Conservation (phyloP, 164 flowering plant genomes). For the Macadamia integrifolia region DNA sequence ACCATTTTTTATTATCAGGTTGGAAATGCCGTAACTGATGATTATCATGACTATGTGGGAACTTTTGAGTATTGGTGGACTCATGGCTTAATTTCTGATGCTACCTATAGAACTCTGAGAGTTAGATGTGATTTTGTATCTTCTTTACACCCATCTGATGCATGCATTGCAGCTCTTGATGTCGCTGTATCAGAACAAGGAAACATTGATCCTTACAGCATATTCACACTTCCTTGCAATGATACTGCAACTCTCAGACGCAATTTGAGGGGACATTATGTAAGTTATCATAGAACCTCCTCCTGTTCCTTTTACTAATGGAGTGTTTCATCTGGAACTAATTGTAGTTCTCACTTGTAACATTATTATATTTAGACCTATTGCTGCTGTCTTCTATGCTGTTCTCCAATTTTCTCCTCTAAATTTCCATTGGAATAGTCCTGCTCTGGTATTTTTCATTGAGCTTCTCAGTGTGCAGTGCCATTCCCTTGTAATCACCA, state of each 20-base stretch:
- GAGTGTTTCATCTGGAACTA: neutral
- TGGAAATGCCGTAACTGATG: slow-evolving; percentile 77
- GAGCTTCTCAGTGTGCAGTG: neutral
- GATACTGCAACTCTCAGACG: slow-evolving; percentile 39
- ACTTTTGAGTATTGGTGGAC: slow-evolving; percentile 85
- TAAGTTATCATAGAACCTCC: slow-evolving; percentile 31
- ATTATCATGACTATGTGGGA: slow-evolving; percentile 60
- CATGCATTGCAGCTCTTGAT: slow-evolving; percentile 53
- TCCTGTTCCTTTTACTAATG: neutral
- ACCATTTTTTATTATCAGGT: slow-evolving; percentile 29
- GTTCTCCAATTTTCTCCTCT: no score
- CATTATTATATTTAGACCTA: neutral
- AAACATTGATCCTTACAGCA: slow-evolving; percentile 90
- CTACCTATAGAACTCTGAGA: slow-evolving; percentile 58
- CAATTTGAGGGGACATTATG: slow-evolving; percentile 71
- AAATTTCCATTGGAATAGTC: neutral
- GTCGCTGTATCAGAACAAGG: slow-evolving; percentile 65
- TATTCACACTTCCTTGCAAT: slow-evolving; percentile 79
- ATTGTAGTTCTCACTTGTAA: neutral
- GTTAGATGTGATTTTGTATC: slow-evolving; percentile 50
- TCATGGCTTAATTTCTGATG: slow-evolving; percentile 70
- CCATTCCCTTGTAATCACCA: neutral
- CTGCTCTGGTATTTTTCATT: neutral
- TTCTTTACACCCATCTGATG: slow-evolving; percentile 64
- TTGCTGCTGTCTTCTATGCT: neutral